Conservation (phyloP, 176 grass and related monocot genomes). For the Aechmea fasciata region DNA sequence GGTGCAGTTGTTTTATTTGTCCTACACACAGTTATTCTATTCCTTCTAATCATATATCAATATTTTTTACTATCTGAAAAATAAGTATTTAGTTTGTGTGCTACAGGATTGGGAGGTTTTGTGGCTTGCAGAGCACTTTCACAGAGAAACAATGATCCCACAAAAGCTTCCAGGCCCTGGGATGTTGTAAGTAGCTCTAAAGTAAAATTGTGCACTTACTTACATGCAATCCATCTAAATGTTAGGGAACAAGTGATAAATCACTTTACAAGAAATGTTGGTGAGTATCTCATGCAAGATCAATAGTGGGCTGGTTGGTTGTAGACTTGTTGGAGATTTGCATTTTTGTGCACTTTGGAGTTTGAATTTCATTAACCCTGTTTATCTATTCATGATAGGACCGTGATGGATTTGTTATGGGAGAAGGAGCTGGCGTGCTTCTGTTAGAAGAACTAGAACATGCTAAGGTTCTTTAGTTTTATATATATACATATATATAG, state of each 20-base stretch:
- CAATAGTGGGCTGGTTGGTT: neutral
- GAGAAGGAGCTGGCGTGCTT: constrained; percentile 94
- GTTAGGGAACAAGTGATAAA: neutral
- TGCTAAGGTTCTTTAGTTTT: constrained; percentile 46
- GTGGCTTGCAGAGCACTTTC: constrained; percentile 98
- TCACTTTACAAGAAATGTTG: neutral
- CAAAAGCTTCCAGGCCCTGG: constrained; percentile 96
- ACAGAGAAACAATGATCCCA: constrained; percentile 85
- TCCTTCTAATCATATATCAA: constrained; percentile 7
- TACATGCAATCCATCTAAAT: neutral
- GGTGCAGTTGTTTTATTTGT: constrained; percentile 33
- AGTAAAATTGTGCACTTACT: neutral
- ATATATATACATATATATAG: neutral
- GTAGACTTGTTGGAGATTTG: neutral
- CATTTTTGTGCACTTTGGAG: neutral
- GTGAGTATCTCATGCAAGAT: neutral
- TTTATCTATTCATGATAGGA: constrained; percentile 34
- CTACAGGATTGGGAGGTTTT: constrained; percentile 92
- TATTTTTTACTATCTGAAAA: constrained; percentile 1
- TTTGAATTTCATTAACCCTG: neutral
- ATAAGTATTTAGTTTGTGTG: constrained; percentile 13
- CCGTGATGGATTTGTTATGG: constrained; percentile 99
- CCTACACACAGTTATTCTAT: neutral
- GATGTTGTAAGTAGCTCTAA: constrained; percentile 62
- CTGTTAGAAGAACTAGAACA: constrained; percentile 98